Evolutionary conservation across 2,329 filamentous ascomycete genomes (phyloP).

Genomic region (Tolypocladium cylindrosporum): DNA sequence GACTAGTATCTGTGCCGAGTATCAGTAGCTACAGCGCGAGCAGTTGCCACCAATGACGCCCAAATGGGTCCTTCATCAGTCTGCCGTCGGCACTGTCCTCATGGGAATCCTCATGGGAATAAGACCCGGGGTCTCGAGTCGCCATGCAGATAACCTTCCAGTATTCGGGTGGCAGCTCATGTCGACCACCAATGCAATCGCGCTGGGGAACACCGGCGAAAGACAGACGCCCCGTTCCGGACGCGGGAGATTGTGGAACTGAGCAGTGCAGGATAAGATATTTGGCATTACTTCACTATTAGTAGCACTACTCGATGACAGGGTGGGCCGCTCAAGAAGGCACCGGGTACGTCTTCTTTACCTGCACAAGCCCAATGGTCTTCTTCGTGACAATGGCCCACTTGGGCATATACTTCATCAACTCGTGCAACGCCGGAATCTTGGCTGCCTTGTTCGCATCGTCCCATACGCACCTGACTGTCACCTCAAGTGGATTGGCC

Average conservation of each 20-base stretch:
- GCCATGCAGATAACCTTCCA: not conserved
- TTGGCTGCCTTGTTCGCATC: slow-evolving; percentile 63
- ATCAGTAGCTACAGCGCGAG: not conserved
- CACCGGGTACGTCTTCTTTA: slow-evolving; percentile 56
- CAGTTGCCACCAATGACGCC: not conserved
- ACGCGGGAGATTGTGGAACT: not conserved
- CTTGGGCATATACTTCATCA: slow-evolving; percentile 61
- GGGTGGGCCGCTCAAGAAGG: slow-evolving; percentile 15
- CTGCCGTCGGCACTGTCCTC: not conserved
- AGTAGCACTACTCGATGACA: not conserved
- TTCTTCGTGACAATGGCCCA: slow-evolving; percentile 75
- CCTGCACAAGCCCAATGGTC: slow-evolving; percentile 71
- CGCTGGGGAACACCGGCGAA: not conserved
- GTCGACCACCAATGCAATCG: not conserved
- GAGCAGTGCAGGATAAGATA: not conserved
- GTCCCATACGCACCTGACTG: slow-evolving; percentile 74
- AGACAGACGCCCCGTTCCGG: not conserved
- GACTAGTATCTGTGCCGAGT: not conserved
- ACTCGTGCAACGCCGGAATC: slow-evolving; percentile 79
- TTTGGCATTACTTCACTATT: not conserved
- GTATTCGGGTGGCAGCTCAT: not conserved
- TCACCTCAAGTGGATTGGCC: slow-evolving; percentile 41
- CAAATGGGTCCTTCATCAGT: not conserved
- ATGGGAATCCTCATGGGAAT: not conserved
- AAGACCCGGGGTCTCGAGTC: not conserved